Evolutionary conservation across 768 basidiomycete species (phyloP).

Genomic region (Neoboletus subvelutipes): DNA sequence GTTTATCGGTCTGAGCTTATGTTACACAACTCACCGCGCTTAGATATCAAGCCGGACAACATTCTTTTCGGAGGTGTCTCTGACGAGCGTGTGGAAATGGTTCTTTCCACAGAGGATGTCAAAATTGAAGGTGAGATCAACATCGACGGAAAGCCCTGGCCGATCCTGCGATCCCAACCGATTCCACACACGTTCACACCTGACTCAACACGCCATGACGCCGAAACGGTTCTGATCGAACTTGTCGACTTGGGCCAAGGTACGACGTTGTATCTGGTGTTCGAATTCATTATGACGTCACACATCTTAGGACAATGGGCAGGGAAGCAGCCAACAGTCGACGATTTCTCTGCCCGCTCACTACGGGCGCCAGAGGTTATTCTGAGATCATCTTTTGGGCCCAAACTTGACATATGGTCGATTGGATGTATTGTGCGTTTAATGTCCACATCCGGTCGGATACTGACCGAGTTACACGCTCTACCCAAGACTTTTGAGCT

Average conservation of each 20-base stretch:
- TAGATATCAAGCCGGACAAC: not conserved
- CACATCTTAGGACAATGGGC: not conserved
- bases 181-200: not conserved
- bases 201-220: not conserved
- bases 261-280: not conserved
- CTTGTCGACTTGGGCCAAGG: not conserved
- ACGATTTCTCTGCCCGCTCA: not conserved
- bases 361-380: not conserved
- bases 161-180: not conserved
- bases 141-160: not conserved
- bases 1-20: not conserved
- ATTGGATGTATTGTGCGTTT: not conserved
- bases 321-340: not conserved
- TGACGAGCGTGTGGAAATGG: not conserved
- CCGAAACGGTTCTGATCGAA: not conserved
- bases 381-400: not conserved
- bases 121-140: not conserved
- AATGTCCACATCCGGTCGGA: not conserved
- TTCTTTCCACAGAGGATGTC: not conserved
- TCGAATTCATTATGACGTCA: not conserved
- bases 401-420: not conserved
- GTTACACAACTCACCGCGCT: not conserved
- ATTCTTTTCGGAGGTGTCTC: not conserved
- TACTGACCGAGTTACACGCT: not conserved
- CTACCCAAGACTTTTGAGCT: not conserved